Evolutionary conservation across 305 asterid genomes (phyloP).

Genomic region (Fraxinus albicans): DNA sequence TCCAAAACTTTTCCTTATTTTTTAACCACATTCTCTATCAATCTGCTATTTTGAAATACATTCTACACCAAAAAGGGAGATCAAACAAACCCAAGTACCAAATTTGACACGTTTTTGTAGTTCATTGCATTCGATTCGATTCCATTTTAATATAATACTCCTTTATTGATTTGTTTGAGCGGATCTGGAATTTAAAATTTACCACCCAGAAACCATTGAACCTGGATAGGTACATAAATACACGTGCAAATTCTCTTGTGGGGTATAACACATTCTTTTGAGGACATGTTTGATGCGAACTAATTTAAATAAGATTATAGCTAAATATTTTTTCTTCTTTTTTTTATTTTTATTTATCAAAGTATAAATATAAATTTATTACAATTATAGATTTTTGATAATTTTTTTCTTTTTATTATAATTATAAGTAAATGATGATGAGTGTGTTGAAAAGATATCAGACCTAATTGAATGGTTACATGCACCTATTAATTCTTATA

Average conservation of each 20-base stretch:
- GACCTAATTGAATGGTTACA: neutral
- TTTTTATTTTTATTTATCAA: neutral
- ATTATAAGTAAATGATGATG: too few relatives aligned
- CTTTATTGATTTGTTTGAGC: constrained; percentile 6
- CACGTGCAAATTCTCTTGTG: neutral
- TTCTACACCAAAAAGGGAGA: too few relatives aligned
- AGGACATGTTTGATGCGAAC: neutral
- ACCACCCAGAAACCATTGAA: neutral
- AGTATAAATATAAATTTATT: neutral
- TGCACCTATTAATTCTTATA: neutral
- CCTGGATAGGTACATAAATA: neutral
- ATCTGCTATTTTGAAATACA: too few relatives aligned
- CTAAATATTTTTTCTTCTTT: neutral
- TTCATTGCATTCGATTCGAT: constrained; percentile 37
- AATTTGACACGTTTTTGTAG: constrained; percentile 22
- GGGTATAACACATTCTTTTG: neutral
- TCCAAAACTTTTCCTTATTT: too few relatives aligned
- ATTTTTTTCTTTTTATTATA: neutral
- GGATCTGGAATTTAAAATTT: neutral
- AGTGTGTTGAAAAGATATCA: neutral
- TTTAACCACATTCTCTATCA: too few relatives aligned
- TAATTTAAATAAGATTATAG: neutral
- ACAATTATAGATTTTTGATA: neutral
- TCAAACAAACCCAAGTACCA: neutral
- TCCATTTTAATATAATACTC: constrained; percentile 5